Base-by-base conservation (phyloP, 176 grass and related monocot genomes). In the Oryza meridionalis region DNA sequence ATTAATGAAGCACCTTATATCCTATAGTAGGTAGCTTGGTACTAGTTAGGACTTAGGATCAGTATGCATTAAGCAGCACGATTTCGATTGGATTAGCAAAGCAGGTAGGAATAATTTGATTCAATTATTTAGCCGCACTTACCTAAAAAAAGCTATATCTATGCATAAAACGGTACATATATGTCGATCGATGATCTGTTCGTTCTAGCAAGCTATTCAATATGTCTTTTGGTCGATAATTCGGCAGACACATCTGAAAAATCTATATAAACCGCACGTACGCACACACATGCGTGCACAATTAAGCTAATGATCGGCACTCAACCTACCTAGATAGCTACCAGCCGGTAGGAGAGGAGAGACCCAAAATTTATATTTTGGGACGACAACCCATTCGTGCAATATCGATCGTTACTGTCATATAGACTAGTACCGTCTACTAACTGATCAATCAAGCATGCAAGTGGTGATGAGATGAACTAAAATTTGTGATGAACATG, bases 311-410 rank as follows among this genome's bases (percentile, higher is more conserved):
- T 55, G 16, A 55, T 19, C 50, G 16, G 19, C 33, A 63, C 75
- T 38, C 8, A 72, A 65, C 67, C 25, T 46, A 15, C 16, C 75
- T 71, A 62, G 17, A 66, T 40, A 70, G 10, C 38, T 45, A 77
- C 16, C 67, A 7, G 51, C 22, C 21, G 35, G 27, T 37, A 72
- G 38, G 9, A 31, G 11, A 24, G 7, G 31, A 21, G 46, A 33
- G 45, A 26, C 21, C 21, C n/a, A 10, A 11, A 22, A 62, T 62
- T 21, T 24, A 62, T 62, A 24, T 62, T 62, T 62, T 62, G 58
- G 58, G 49, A 72, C 67, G 67, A 85, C 84, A 85, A 78, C 75
- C 84, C 84, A 74, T 86, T 86, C 77, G 84, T 86, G 84, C 76
- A 53, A 66, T 43, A 72, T 72, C 11, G 3, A 21, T 24, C 40